A percentile compares a stretch with the other conserved stretches of the same genome.
phyloP scores from a whole-genome alignment of 1,284 basidiomycete species.

The Ustilago sp. region DNA sequence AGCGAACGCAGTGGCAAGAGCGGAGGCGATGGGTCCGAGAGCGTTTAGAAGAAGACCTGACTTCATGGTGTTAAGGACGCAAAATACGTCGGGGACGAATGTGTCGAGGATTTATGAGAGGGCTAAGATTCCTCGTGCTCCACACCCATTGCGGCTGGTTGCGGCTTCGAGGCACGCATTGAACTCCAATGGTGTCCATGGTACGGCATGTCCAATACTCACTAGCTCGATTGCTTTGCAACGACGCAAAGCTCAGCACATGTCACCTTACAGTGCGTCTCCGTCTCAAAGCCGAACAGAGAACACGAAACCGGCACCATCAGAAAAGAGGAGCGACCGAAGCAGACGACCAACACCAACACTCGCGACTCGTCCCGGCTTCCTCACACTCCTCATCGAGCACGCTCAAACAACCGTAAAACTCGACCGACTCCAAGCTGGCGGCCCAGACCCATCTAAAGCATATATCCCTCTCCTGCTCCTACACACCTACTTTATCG shows the following conservation, averaged over 20 bases:
- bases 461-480: conserved; percentile 50
- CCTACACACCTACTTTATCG: conserved; percentile 62
- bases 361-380: conserved; percentile 51
- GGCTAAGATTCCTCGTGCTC: conserved; percentile 30
- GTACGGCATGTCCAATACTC: conserved; percentile 22
- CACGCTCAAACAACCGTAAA: conserved; percentile 42
- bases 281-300: not conserved
- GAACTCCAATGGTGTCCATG: not conserved
- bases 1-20: conserved; percentile 12
- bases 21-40: conserved; percentile 16
- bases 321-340: not conserved
- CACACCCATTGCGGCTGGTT: conserved; percentile 33
- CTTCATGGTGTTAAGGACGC: conserved; percentile 32
- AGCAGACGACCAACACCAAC: conserved; percentile 12
- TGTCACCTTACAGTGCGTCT: not conserved
- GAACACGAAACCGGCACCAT: not conserved
- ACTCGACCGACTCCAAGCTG: conserved; percentile 31
- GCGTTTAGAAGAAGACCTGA: conserved; percentile 14
- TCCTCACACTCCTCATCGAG: conserved; percentile 57
- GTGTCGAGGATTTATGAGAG: conserved; percentile 31
- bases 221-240: conserved; percentile 25
- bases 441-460: conserved; percentile 25
- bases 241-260: conserved; percentile 12
- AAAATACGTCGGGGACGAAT: conserved; percentile 22
- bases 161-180: not conserved